phyloP scores from a whole-genome alignment of 2,329 filamentous ascomycete genomes.

The Pseudopithomyces chartarum region DNA sequence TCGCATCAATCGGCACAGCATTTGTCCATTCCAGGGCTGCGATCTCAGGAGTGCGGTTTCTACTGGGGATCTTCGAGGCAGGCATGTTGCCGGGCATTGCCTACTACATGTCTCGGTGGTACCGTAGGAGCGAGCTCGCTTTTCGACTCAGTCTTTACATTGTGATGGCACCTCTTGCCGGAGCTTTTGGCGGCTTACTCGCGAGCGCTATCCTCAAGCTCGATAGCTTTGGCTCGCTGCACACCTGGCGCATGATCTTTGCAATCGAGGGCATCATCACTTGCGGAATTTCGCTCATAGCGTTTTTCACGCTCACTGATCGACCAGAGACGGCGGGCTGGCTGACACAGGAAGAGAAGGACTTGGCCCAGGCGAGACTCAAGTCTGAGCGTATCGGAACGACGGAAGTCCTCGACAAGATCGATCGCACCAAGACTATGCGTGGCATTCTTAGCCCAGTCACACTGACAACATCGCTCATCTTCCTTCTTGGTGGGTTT shows the following conservation, averaged over 20 bases:
- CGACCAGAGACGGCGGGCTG: constrained; percentile 70
- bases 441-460: constrained; percentile 69
- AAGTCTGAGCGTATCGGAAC: constrained; percentile 70
- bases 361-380: constrained; percentile 68
- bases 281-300: constrained; percentile 60
- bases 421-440: constrained; percentile 63
- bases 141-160: constrained; percentile 72
- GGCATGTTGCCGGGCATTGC: constrained; percentile 76
- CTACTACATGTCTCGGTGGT: constrained; percentile 76
- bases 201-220: constrained; percentile 66
- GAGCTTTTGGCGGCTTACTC: constrained; percentile 72
- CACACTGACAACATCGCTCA: constrained; percentile 60
- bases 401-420: constrained; percentile 66
- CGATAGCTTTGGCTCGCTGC: constrained; percentile 60
- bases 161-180: constrained; percentile 71
- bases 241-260: constrained; percentile 72
- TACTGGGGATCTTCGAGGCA: constrained; percentile 71
- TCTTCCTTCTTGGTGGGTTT: constrained; percentile 58
- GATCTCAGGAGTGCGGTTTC: constrained; percentile 66
- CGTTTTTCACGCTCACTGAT: constrained; percentile 70
- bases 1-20: constrained; percentile 67
- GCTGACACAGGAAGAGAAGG: constrained; percentile 69
- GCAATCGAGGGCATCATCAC: constrained; percentile 73
- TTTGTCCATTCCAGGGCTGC: constrained; percentile 63
- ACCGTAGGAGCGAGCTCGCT: constrained; percentile 69